Evolutionary conservation across 2,329 filamentous ascomycete species (phyloP).

Genomic region (Rhinocladiella similis): DNA sequence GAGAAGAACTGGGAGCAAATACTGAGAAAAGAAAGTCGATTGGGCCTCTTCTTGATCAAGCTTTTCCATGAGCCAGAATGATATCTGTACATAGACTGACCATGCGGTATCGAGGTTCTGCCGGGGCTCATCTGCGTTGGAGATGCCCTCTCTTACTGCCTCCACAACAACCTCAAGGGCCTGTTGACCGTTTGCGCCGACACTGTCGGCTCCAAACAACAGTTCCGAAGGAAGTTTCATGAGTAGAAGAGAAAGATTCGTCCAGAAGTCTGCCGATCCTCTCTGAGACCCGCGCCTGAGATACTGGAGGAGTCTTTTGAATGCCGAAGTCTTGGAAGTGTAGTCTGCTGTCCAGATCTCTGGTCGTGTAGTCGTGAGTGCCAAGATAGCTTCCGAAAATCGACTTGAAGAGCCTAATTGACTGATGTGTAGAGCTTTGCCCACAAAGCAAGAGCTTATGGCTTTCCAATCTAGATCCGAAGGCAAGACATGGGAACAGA

Average conservation of each 20-base stretch:
- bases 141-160: conserved; percentile 70
- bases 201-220: conserved; percentile 48
- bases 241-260: conserved; percentile 63
- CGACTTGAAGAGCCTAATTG: conserved; percentile 75
- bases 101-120: conserved; percentile 21
- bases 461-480: conserved; percentile 61
- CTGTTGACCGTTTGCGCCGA: conserved; percentile 37
- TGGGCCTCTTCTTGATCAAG: conserved; percentile 51
- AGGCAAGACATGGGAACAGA: conserved; percentile 50
- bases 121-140: conserved; percentile 68
- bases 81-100: conserved; percentile 66
- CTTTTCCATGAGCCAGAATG: conserved; percentile 53
- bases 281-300: conserved; percentile 82
- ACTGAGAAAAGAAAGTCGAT: conserved; percentile 45
- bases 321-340: conserved; percentile 56
- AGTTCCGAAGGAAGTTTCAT: conserved; percentile 54
- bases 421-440: conserved; percentile 69
- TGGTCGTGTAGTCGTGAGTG: conserved; percentile 65
- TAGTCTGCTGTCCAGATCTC: conserved; percentile 72
- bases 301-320: conserved; percentile 66
- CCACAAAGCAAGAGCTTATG: conserved; percentile 69
- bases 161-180: conserved; percentile 63
- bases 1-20: conserved; percentile 53
- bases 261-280: conserved; percentile 73
- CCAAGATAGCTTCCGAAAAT: conserved; percentile 65